Base-by-base conservation (phyloP, 2,329 filamentous ascomycete species). In the Arachnopeziza araneosa region DNA sequence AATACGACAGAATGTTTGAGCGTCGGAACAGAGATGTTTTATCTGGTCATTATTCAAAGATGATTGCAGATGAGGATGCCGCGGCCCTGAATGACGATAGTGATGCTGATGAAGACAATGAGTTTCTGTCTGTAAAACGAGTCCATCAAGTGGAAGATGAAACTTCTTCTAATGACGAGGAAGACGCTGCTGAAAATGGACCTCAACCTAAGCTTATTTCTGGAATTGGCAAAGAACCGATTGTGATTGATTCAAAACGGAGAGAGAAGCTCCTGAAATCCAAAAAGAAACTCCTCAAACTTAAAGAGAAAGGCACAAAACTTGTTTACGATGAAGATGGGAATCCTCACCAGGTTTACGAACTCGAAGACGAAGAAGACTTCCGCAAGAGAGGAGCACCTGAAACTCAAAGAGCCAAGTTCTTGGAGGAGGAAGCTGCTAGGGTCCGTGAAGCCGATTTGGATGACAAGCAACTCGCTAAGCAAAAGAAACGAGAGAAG, bases 1-100 rank as follows among this genome's bases (percentile, higher is more conserved):
- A 96, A 75, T 96, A 96, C 73, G 92, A 99, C 75, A 88, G 91
- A 68, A 98, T 99, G 95, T 97, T 98, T 75, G 93, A 97, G 78
- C 83, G 95, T 62, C 90, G 89, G 68, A 99, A 99, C 75, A 93
- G 98, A 75, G 93, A 97, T 71, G 90, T 99, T 32, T 77, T 99
- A 65, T 93, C 93, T n/a, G 86, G 88, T 59, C 95, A 99, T 76
- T 98, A 97, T 78, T 85, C 86, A 61, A 96, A 93, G 71, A 82
- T 99, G 64, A 86, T 98, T 62, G 81, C 81, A 55, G 81, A 87
- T 49, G 85, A 83, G 55, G 76, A 79, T 50, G 76, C 75, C 24
- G 71, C 75, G 2, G 74, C 75, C 6, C 73, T 80, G 60, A 63
- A 74, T 66, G 72, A 76, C 8, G 74, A 55, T 26, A 79, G 72